Base-by-base conservation (phyloP, 495 filamentous ascomycete species). In the Xylaria palmicola region DNA sequence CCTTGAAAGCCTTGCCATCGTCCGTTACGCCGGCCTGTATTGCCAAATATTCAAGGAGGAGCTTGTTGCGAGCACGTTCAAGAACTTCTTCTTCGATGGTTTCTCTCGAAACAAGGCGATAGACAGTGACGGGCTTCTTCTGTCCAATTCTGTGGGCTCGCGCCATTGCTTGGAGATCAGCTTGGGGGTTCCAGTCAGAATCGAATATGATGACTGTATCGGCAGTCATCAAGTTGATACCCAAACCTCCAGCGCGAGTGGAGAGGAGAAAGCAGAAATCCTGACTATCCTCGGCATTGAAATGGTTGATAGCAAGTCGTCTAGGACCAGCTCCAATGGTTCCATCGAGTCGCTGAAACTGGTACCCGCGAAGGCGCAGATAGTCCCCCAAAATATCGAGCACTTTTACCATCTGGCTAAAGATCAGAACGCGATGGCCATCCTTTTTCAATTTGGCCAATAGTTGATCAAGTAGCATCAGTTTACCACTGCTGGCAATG, bases 371-470 rank as follows among this genome's bases (percentile, higher is more conserved):
- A 34, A 90, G 83, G 51, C 90, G 86, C 62, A 98, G 82, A 72
- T 99, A 99, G 63, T 98, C 92, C 41, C 90, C 89, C 0, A 99
- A 80, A 56, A 99, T 92, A 66, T 99, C 92, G 4, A 99, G 85
- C 86, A 99, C 97, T 72, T 92, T 94, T 34, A 99, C 94, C 95
- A 99, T 98, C 73, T 98, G 95, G 64, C 94, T 97, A 77, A 99
- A 99, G 48, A 99, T 97, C 65, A 99, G 72, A 30, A 99, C 95
- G 15, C 94, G 90, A 71, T 99, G 94, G 51, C 89, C 89, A 65
- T 99, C 93, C 56, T 85, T 85, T 73, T 88, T 95, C 47, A 98
- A 77, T 75, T 98, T 99, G 6, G 88, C 86, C 27, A 99, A 83
- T 27, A 99, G 85, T 67, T 90, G 91, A 62, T 99, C 93, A 12